These are phyloP conservation scores for Pochonia chlamydosporia DNA, from an alignment of 2,329 filamentous ascomycete genomes.

Conservation along the genomic window DNA sequence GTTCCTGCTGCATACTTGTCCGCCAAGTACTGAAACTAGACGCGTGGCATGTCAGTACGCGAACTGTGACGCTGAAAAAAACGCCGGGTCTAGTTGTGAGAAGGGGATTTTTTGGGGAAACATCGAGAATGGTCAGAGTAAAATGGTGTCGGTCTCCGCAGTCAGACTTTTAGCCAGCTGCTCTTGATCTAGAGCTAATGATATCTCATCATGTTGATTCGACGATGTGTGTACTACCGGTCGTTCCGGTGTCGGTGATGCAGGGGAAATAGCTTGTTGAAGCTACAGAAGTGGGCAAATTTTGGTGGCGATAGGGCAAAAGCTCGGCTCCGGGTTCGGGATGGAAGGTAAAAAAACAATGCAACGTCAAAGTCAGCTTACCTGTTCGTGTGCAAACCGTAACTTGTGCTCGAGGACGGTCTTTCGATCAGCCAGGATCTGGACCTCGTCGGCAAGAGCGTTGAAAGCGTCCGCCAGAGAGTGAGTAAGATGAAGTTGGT, in stretches of 20 bases:
- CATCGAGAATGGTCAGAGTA: constrained; percentile 14
- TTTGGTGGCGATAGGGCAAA: constrained; percentile 9
- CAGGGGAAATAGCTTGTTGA: constrained; percentile 4
- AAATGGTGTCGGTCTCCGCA: constrained; percentile 55
- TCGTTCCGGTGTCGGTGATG: constrained; percentile 2
- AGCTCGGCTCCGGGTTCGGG: constrained; percentile 4
- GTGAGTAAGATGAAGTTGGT: constrained; percentile 39
- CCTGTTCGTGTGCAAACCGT: constrained; percentile 61
- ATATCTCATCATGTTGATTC: constrained; percentile 32
- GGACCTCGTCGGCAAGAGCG: constrained; percentile 59
- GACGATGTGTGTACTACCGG: constrained; percentile 8
- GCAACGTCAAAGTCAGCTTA: constrained; percentile 32
- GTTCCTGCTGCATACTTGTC: constrained; percentile 63
- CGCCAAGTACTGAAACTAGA: constrained; percentile 57
- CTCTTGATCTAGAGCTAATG: constrained; percentile 85
- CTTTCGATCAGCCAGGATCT: constrained; percentile 57
- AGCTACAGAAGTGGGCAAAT: constrained; percentile 5
- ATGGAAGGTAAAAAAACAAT: background rate
- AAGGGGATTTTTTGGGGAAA: no score
- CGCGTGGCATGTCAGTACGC: constrained; percentile 17
- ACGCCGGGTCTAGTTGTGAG: no score
- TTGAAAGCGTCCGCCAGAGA: constrained; percentile 60
- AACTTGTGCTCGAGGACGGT: constrained; percentile 62
- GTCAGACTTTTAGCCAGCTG: constrained; percentile 39
- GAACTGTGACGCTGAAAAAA: no score